phyloP scores from a whole-genome alignment of 768 basidiomycete genomes.

The Pholiota microspora region DNA sequence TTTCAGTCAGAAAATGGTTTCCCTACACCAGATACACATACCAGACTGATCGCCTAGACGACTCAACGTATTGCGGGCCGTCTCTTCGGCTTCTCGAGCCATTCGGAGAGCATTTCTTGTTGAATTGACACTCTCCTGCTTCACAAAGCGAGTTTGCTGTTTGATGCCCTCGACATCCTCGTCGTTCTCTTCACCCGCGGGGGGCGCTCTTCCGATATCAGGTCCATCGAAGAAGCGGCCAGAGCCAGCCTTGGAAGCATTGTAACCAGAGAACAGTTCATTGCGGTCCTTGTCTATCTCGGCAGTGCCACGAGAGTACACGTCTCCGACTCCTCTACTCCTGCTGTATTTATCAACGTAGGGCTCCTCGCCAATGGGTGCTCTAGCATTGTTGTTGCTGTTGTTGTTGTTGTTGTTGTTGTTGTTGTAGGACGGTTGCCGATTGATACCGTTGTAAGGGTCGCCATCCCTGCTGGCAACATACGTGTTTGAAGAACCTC shows the following conservation, averaged over 20 bases:
- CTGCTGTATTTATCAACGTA: conserved; percentile 49
- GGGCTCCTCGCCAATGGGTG: conserved; percentile 14
- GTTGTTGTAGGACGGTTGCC: conserved; percentile 18
- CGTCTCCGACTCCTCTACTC: conserved; percentile 55
- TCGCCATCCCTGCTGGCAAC: conserved; percentile 70
- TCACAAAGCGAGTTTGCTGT: conserved; percentile 81
- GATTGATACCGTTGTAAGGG: conserved; percentile 35
- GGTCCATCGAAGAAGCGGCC: conserved; percentile 74
- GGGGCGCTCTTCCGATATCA: conserved; percentile 38
- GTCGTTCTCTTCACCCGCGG: conserved; percentile 71
- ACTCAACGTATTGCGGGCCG: conserved; percentile 78
- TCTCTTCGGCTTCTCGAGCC: conserved; percentile 96
- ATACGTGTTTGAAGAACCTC: conserved; percentile 61
- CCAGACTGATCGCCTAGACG: conserved; percentile 94
- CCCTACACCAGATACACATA: conserved; percentile 37
- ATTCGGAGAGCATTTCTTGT: conserved; percentile 91
- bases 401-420: too few species aligned
- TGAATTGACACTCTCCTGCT: conserved; percentile 89
- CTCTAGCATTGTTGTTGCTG: too few species aligned
- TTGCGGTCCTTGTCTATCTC: conserved; percentile 65
- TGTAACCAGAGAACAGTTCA: conserved; percentile 76
- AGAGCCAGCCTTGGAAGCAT: conserved; percentile 53
- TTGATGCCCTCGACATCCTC: conserved; percentile 96
- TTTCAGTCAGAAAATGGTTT: background rate
- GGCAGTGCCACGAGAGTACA: conserved; percentile 61